Evolutionary conservation across 805 yeast genomes (phyloP).

Genomic region (Ascoidea rubescens): DNA sequence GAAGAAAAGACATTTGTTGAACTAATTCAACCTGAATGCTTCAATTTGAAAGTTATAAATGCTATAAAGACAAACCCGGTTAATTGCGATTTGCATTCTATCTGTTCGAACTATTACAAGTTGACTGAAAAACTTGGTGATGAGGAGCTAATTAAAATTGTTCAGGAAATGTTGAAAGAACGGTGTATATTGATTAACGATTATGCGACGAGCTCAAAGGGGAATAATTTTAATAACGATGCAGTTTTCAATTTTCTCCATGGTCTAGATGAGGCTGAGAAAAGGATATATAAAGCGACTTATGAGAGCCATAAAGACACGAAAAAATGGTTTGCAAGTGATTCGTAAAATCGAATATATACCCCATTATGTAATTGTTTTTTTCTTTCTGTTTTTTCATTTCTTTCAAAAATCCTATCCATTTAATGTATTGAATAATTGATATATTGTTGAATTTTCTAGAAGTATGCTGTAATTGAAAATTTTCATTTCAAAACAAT

Average conservation of each 20-base stretch:
- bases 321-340: slow-evolving; percentile 24
- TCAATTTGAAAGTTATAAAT: slow-evolving; percentile 52
- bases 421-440: no score
- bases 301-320: slow-evolving; percentile 33
- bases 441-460: no score
- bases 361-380: no score
- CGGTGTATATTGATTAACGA: slow-evolving; percentile 7
- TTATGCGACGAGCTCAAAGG: slow-evolving; percentile 13
- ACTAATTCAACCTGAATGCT: slow-evolving; percentile 57
- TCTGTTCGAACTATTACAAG: slow-evolving; percentile 53
- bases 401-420: no score
- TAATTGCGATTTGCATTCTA: slow-evolving; percentile 51
- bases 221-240: slow-evolving; percentile 21
- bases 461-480: no score
- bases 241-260: slow-evolving; percentile 40
- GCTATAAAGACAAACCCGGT: slow-evolving; percentile 67
- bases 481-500: no score
- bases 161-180: slow-evolving; percentile 19
- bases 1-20: slow-evolving; percentile 39
- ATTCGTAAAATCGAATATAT: no score
- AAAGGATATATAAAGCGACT: slow-evolving; percentile 36
- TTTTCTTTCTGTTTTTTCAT: no score
- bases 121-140: slow-evolving; percentile 76
- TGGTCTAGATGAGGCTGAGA: slow-evolving; percentile 69
- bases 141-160: slow-evolving; percentile 39